phyloP scores from a whole-genome alignment of 176 grass and related monocot genomes.

The Tuctoria greenei region DNA sequence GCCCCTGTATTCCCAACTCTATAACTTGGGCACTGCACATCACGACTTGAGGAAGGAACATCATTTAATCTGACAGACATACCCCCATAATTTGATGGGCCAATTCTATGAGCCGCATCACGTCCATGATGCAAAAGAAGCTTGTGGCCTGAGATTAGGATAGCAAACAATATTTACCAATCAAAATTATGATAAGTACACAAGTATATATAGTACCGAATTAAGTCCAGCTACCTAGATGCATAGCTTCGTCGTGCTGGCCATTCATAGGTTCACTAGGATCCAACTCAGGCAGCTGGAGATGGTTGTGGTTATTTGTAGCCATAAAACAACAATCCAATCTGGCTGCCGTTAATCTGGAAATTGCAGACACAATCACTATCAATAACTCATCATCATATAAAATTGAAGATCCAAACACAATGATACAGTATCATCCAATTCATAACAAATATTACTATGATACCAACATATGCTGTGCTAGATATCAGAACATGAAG shows the following conservation, averaged over 20 bases:
- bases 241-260: slow-evolving; percentile 16
- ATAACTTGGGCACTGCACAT: neutral
- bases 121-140: slow-evolving; percentile 32
- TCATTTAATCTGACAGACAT: slow-evolving; percentile 38
- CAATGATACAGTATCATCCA: neutral
- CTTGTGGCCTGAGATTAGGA: slow-evolving; percentile 49
- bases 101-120: slow-evolving; percentile 41
- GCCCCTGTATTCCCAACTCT: slow-evolving; percentile 24
- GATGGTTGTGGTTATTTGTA: slow-evolving; percentile 30
- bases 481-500: slow-evolving; percentile 13
- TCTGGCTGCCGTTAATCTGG: slow-evolving; percentile 21
- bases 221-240: slow-evolving; percentile 41
- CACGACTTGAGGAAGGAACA: slow-evolving; percentile 36
- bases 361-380: slow-evolving; percentile 15
- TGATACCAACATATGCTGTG: neutral
- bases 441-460: neutral
- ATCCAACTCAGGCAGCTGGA: slow-evolving; percentile 41
- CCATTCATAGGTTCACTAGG: slow-evolving; percentile 37
- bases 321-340: slow-evolving; percentile 25
- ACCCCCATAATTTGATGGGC: slow-evolving; percentile 15
- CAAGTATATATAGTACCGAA: neutral
- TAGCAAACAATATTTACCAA: neutral
- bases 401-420: neutral
- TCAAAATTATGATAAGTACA: slow-evolving; percentile 26
- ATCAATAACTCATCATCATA: slow-evolving; percentile 23